Evolutionary conservation across 1,284 basidiomycete species (phyloP).

Genomic region (Malassezia equina): DNA sequence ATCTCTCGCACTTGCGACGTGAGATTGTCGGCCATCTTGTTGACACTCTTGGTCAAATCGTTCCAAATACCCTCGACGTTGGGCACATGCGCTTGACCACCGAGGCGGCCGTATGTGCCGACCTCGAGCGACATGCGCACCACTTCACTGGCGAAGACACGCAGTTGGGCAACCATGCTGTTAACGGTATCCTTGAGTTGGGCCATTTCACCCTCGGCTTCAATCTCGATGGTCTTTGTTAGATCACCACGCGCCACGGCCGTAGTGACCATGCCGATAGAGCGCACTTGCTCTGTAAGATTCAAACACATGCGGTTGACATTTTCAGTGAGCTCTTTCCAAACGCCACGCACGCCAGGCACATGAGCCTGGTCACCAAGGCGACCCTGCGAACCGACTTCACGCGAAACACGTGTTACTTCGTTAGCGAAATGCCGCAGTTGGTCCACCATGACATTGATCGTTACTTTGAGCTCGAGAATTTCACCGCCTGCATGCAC

Average conservation of each 20-base stretch:
- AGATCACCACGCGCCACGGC: conserved; percentile 62
- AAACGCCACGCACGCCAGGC: conserved; percentile 47
- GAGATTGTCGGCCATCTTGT: conserved; percentile 50
- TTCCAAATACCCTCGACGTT: conserved; percentile 52
- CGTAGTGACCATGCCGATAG: conserved; percentile 78
- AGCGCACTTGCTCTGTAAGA: conserved; percentile 85
- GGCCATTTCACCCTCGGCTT: conserved; percentile 84
- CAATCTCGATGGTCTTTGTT: conserved; percentile 55
- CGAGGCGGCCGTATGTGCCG: conserved; percentile 46
- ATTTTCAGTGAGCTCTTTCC: conserved; percentile 52
- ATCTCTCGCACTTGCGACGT: conserved; percentile 46
- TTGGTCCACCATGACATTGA: conserved; percentile 89
- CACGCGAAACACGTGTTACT: conserved; percentile 78
- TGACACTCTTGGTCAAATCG: conserved; percentile 50
- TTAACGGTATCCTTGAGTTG: conserved; percentile 76
- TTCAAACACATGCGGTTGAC: conserved; percentile 88
- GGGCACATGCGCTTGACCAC: conserved; percentile 47
- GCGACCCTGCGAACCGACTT: conserved; percentile 33
- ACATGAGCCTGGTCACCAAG: conserved; percentile 48
- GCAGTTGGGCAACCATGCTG: conserved; percentile 75
- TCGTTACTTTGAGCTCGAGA: conserved; percentile 89
- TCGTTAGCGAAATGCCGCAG: conserved; percentile 84
- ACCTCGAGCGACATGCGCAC: conserved; percentile 48
- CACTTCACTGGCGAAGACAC: conserved; percentile 69
- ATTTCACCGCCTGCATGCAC: conserved; percentile 95